A percentile compares a stretch with the other conserved stretches of the same genome.
phyloP scores from a whole-genome alignment of 306 rosid species.

The Chamaecrista fasciculata region DNA sequence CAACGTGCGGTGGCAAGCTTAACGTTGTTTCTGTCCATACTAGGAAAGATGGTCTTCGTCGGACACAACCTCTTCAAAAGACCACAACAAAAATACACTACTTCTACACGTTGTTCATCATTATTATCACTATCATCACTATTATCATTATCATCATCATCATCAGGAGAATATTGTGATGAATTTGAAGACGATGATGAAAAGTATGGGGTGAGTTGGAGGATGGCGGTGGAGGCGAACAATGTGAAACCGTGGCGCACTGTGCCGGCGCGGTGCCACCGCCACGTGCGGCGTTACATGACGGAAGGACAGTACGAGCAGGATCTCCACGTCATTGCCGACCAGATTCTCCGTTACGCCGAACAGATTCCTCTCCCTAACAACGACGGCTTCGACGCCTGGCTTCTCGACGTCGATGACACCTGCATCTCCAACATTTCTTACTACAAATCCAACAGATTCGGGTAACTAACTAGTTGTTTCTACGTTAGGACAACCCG shows the following conservation, averaged over 20 bases:
- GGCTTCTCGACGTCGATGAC: slow-evolving; percentile 83
- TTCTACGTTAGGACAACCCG: too few species aligned
- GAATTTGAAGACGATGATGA: not conserved
- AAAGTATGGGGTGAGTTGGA: slow-evolving; percentile 55
- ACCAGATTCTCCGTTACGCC: slow-evolving; percentile 41
- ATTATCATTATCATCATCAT: too few species aligned
- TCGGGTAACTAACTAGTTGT: too few species aligned
- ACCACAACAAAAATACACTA: not conserved
- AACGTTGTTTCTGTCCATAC: slow-evolving; percentile 18
- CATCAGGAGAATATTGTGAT: not conserved
- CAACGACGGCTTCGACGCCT: slow-evolving; percentile 52
- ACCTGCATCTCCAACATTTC: slow-evolving; percentile 77
- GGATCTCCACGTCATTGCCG: slow-evolving; percentile 41
- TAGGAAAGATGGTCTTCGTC: slow-evolving; percentile 19
- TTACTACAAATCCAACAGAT: slow-evolving; percentile 51
- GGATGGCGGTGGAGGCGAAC: slow-evolving; percentile 60
- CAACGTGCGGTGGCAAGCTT: slow-evolving; percentile 31
- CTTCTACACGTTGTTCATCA: too few species aligned
- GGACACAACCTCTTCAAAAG: not conserved
- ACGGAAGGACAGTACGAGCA: slow-evolving; percentile 55
- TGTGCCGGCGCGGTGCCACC: slow-evolving; percentile 29
- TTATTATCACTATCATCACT: too few species aligned
- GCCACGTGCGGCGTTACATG: slow-evolving; percentile 50
- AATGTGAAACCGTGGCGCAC: slow-evolving; percentile 39
- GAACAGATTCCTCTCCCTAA: slow-evolving; percentile 23